These are phyloP conservation scores for Saccharomycopsis fodiens DNA, from an alignment of 805 yeast genomes.

Conservation along the genomic window DNA sequence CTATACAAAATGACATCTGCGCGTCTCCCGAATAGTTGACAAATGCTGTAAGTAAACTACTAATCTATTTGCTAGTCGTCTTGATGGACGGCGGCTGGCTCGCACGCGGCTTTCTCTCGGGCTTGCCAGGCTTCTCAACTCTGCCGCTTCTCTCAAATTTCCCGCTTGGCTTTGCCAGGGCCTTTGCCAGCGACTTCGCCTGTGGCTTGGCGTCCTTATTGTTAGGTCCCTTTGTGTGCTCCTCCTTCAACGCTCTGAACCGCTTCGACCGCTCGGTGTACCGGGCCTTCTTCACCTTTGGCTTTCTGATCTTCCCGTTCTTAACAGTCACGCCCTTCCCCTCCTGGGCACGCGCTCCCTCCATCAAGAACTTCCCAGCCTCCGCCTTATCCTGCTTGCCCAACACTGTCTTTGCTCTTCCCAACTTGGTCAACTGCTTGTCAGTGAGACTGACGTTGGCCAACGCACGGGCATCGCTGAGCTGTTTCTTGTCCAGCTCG, in stretches of 20 bases:
- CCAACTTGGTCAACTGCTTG: constrained; percentile 66
- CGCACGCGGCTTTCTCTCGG: background rate
- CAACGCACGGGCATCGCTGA: constrained; percentile 24
- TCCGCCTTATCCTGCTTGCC: constrained; percentile 76
- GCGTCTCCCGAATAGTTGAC: too few relatives aligned
- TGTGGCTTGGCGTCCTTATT: background rate
- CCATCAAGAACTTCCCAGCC: constrained; percentile 50
- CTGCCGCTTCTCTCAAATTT: too few relatives aligned
- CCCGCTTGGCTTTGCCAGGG: too few relatives aligned
- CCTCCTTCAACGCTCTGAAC: constrained; percentile 12
- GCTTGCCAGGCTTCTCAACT: background rate
- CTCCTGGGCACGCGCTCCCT: constrained; percentile 73
- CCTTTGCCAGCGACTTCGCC: too few relatives aligned
- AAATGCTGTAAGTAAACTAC: too few relatives aligned
- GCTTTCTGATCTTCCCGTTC: constrained; percentile 40
- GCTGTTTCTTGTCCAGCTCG: constrained; percentile 23
- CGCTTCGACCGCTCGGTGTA: constrained; percentile 16
- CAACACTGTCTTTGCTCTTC: constrained; percentile 68
- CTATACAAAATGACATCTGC: too few relatives aligned
- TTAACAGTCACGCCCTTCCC: constrained; percentile 47
- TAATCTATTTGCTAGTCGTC: too few relatives aligned
- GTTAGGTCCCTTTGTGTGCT: background rate
- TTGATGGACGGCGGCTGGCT: too few relatives aligned
- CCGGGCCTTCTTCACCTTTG: constrained; percentile 26
- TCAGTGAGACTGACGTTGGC: constrained; percentile 38